Conservation (phyloP, 768 basidiomycete genomes). For the Suillus subalutaceus region DNA sequence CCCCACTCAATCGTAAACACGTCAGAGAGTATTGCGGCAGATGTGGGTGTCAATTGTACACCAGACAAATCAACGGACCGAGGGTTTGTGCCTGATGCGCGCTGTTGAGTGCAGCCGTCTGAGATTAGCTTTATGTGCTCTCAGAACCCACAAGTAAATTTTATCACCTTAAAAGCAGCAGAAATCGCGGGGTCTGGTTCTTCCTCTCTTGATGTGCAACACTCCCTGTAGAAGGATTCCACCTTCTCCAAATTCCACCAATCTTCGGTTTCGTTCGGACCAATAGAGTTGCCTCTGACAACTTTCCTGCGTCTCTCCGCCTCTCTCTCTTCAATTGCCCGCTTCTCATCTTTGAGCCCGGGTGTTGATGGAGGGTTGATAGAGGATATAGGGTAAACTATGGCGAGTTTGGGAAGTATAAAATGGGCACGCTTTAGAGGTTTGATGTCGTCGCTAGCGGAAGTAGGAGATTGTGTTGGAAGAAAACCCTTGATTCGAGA, state of each 20-base stretch:
- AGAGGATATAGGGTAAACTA: conserved; percentile 89
- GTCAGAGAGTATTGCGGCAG: conserved; percentile 85
- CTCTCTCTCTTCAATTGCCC: conserved; percentile 77
- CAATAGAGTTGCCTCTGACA: conserved; percentile 55
- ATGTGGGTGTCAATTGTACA: conserved; percentile 67
- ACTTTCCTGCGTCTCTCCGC: conserved; percentile 66
- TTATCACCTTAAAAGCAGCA: conserved; percentile 67
- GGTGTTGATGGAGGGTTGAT: conserved; percentile 83
- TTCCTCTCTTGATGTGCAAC: conserved; percentile 79
- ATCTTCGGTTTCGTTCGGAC: conserved; percentile 44
- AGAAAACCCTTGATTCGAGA: conserved; percentile 76
- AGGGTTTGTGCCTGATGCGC: conserved; percentile 56
- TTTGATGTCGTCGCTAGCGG: conserved; percentile 47
- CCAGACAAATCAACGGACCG: conserved; percentile 81
- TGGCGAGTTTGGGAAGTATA: conserved; percentile 82
- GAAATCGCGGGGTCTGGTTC: conserved; percentile 64
- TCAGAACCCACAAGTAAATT: neutral
- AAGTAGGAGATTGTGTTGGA: conserved; percentile 51
- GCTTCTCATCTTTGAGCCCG: conserved; percentile 78
- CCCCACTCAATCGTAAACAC: conserved; percentile 95
- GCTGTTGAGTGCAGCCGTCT: conserved; percentile 36
- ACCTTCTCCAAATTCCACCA: conserved; percentile 91
- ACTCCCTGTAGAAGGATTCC: conserved; percentile 85
- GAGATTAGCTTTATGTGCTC: neutral
- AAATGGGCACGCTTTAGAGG: conserved; percentile 90